These are phyloP conservation scores for Xylaria sp. DNA, from an alignment of 2,329 filamentous ascomycete genomes.

Conservation along the genomic window DNA sequence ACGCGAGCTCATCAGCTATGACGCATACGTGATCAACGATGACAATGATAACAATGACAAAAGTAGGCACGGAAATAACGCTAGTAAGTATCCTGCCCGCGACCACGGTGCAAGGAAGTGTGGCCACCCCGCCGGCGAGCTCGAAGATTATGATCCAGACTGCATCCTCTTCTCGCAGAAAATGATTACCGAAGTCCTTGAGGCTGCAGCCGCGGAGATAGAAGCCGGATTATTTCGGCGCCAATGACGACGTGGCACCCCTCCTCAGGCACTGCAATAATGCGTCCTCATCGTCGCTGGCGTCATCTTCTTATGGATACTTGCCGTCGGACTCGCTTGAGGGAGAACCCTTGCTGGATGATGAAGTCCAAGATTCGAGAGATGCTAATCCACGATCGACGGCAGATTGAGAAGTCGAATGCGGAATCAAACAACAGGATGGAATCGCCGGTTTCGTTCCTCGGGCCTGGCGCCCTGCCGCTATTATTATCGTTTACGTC, in stretches of 20 bases:
- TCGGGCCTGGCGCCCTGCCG: not conserved
- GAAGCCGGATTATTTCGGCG: not conserved
- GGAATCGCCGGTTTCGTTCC: not conserved
- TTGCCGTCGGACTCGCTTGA: not conserved
- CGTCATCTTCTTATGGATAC: not conserved
- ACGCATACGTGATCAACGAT: not conserved
- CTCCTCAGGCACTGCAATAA: not conserved
- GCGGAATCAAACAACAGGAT: not conserved
- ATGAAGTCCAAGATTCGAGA: not conserved
- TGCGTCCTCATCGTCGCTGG: not conserved
- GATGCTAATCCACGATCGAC: not conserved
- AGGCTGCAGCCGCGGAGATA: not conserved
- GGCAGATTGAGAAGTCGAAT: not conserved
- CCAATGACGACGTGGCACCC: not conserved
- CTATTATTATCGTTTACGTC: not conserved
- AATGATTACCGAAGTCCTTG: conserved; percentile 1
- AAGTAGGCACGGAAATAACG: not conserved
- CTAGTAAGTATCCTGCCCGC: not conserved
- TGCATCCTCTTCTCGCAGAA: not conserved
- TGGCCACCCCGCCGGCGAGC: conserved; percentile 1
- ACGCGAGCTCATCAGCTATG: conserved; percentile 16
- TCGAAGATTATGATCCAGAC: conserved; percentile 13
- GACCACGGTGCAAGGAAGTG: not conserved
- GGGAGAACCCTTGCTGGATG: not conserved
- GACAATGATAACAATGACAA: not conserved